Base-by-base conservation (phyloP, 345 rosid species). In the Sisymbrium irio region DNA sequence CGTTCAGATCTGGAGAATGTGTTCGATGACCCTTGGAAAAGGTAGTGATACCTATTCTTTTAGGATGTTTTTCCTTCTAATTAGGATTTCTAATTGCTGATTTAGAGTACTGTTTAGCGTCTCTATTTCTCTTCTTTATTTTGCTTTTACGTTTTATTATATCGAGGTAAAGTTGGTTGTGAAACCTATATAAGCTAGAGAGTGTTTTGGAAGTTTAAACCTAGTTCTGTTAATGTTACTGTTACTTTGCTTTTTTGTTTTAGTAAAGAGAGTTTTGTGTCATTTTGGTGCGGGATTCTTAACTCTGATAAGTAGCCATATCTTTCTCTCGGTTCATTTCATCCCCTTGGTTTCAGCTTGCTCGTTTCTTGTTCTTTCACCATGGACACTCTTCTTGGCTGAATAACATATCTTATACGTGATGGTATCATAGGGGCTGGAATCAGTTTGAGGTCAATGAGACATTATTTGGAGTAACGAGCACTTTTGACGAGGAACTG, bases 401-500 rank as follows among this genome's bases (percentile, higher is more conserved):
- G 20, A 37, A 32, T 4, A 62, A 28, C 53, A 40, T 44, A 41
- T 42, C 56, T 32, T 37, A 10, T 41, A 25, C 1, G 41, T 76
- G 75, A 45, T 69, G 54, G 25, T 40, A 74, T 73, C 32, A 10
- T 66, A 89, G 97, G 89, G 84, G 83, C 17, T 95, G 99, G 99
- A 82, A 95, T 85, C 99, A 95, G 76, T 95, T 95, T 83, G 92
- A 86, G 80, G 83, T 88, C 62, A 95, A 95, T 75, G 67, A 84
- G 79, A 33, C 68, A 67, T 76, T 95, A 53, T 95, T 95, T 83
- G 99, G 99, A 70, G 94, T 95, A 44, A 86, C 83, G 59, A 95
- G 92, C 81, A 95, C 99, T 58, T 95, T 90, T 62, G 76, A 89
- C 58, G 97, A 92, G 88, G 99, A 92, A 25, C 84, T 92, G 51